Evolutionary conservation across 2,329 filamentous ascomycete genomes (phyloP), one percentile per base, ranked within the genome.

Genomic region (Erysiphe neolycopersici): DNA sequence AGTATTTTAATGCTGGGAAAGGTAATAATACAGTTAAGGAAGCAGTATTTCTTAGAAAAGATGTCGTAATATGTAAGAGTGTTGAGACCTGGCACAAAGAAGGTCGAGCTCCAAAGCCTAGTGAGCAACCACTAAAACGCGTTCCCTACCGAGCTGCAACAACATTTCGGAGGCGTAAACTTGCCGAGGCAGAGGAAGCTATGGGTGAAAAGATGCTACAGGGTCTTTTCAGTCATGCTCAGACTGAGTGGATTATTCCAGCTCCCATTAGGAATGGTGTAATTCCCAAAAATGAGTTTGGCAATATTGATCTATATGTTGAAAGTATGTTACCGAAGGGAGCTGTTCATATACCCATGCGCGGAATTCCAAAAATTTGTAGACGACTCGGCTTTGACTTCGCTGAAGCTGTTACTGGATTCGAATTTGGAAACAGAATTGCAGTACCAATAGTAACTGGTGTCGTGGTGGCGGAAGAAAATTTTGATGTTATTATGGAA

Each of bases 11-110:
- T 4, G 73, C 73, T 47, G 76, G 71, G 10, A 93, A 87, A 59
- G 79, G 76, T 13, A 72, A 73, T 38, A 61, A 69, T 3, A 76
- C 76, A 2, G 78, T 77, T 38, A 71, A 80, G 46, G 83, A 93
- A 56, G 75, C 81, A 1, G 83, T 95, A 0, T 95, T 74, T 55
- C 68, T 68, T 0, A 75, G 87, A 31, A 69, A 71, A 43, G 85
- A 95, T 50, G 73, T 95, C 0, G 73, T 85, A 2, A 67, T 70
- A 35, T 92, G 91, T 57, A 85, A 93, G 59, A 91, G 82, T 26
- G 79, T 80, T 1, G 89, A 98, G 57, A 93, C 82, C 1, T 98
- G 89, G 89, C 89, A 95, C 57, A 94, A 94, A 57, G 87, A 94
- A 63, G 89, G 89, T 0, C 72, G 87, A 11, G 77, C 75, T 22